phyloP scores from a whole-genome alignment of 2,329 filamentous ascomycete genomes.

The Lachnellula cervina region DNA sequence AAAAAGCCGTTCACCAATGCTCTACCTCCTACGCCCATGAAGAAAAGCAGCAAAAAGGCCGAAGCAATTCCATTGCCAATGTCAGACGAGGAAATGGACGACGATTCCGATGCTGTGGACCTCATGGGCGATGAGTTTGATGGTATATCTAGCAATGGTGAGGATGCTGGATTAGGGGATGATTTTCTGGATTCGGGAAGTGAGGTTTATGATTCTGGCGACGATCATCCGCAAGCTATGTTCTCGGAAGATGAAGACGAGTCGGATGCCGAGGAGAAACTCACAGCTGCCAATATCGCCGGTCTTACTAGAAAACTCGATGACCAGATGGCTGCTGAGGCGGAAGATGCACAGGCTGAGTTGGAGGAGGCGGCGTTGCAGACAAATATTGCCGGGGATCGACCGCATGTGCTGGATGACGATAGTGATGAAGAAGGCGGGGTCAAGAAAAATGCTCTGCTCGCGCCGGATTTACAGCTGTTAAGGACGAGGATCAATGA shows the following conservation, averaged over 20 bases:
- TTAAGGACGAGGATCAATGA: constrained; percentile 87
- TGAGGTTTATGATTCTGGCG: constrained; percentile 43
- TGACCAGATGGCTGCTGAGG: constrained; percentile 68
- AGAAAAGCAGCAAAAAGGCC: constrained; percentile 32
- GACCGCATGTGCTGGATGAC: constrained; percentile 59
- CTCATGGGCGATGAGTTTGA: constrained; percentile 42
- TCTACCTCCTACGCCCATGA: constrained; percentile 28
- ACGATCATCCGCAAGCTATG: constrained; percentile 61
- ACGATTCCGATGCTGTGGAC: constrained; percentile 43
- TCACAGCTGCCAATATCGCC: constrained; percentile 94
- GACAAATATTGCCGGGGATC: constrained; percentile 85
- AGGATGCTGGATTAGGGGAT: constrained; percentile 41
- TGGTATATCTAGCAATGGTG: constrained; percentile 29
- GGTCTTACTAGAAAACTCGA: constrained; percentile 85
- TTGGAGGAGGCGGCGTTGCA: constrained; percentile 80
- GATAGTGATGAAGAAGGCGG: constrained; percentile 57
- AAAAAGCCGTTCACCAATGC: constrained; percentile 35
- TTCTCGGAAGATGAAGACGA: constrained; percentile 95
- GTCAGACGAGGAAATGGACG: constrained; percentile 37
- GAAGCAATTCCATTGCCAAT: constrained; percentile 40
- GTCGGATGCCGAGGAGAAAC: constrained; percentile 79
- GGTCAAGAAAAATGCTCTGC: constrained; percentile 54
- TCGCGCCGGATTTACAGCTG: constrained; percentile 87
- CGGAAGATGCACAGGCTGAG: constrained; percentile 78
- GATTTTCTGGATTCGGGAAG: constrained; percentile 49